Conservation (phyloP, 2,329 filamentous ascomycete species). For the Penicillium sclerotigenum region DNA sequence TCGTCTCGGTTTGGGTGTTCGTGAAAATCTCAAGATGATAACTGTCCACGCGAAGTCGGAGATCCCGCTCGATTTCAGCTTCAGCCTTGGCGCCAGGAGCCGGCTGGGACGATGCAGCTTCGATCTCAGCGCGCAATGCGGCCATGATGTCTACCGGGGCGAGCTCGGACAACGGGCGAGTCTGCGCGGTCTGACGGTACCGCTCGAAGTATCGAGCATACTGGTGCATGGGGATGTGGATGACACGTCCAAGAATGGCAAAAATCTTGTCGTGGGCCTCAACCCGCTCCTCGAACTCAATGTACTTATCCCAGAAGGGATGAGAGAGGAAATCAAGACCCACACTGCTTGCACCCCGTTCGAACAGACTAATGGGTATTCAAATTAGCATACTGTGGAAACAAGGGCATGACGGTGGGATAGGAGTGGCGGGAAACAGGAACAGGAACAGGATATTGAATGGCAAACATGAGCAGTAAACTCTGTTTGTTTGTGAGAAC, state of each 20-base stretch:
- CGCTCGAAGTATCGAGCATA: constrained; percentile 93
- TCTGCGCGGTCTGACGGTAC: constrained; percentile 73
- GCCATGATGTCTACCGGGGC: constrained; percentile 65
- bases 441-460: constrained; percentile 37
- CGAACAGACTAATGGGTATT: constrained; percentile 68
- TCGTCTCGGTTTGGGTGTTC: constrained; percentile 79
- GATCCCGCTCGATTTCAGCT: constrained; percentile 76
- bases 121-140: constrained; percentile 68
- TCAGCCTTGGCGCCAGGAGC: constrained; percentile 57
- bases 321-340: constrained; percentile 92
- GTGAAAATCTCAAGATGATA: constrained; percentile 79
- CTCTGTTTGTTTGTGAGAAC: constrained; percentile 36
- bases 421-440: constrained; percentile 27
- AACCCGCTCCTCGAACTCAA: constrained; percentile 91
- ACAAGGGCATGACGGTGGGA: constrained; percentile 27
- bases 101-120: constrained; percentile 48
- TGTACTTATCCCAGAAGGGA: constrained; percentile 98
- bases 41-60: constrained; percentile 74
- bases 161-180: constrained; percentile 69
- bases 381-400: constrained; percentile 40
- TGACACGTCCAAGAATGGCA: constrained; percentile 74
- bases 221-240: constrained; percentile 90
- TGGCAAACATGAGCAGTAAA: constrained; percentile 41
- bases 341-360: constrained; percentile 78
- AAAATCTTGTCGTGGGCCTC: constrained; percentile 84